phyloP scores from a whole-genome alignment of 805 yeast species.

The Candida ponderosae region DNA sequence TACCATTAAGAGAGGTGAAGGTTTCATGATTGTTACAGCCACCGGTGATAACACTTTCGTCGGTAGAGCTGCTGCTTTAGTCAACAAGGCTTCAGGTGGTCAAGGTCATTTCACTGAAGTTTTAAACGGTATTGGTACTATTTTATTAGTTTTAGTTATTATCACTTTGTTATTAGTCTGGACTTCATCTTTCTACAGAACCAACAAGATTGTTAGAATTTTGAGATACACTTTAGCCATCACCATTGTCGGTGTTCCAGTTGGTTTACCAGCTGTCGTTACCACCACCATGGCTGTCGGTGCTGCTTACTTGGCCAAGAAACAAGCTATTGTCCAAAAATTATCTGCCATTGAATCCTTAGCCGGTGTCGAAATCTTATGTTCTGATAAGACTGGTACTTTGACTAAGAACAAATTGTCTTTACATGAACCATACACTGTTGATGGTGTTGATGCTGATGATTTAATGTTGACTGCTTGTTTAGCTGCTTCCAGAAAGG shows the following conservation, averaged over 20 bases:
- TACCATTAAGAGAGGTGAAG: conserved; percentile 93
- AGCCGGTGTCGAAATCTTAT: conserved; percentile 95
- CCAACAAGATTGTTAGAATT: conserved; percentile 78
- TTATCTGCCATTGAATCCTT: conserved; percentile 94
- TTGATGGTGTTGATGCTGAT: conserved; percentile 93
- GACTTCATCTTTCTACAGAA: conserved; percentile 92
- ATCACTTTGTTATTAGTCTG: conserved; percentile 82
- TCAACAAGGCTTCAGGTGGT: conserved; percentile 89
- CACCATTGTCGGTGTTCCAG: conserved; percentile 97
- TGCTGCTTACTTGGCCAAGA: conserved; percentile 97
- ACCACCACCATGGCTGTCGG: conserved; percentile 99
- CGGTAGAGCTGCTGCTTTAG: conserved; percentile 96
- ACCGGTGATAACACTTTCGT: conserved; percentile 94
- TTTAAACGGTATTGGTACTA: conserved; percentile 94
- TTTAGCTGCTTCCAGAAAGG: conserved; percentile 96
- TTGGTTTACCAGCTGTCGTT: conserved; percentile 97
- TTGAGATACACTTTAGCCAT: conserved; percentile 90
- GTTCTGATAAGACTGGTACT: conserved; percentile 98
- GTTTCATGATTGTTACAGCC: conserved; percentile 87
- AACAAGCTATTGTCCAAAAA: conserved; percentile 95
- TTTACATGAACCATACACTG: conserved; percentile 95
- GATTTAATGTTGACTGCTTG: conserved; percentile 96
- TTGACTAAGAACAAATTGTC: conserved; percentile 95
- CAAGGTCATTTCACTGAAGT: conserved; percentile 96
- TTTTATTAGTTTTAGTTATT: conserved; percentile 81